Evolutionary conservation across 2,329 filamentous ascomycete species (phyloP).

Genomic region (Cercospora nicotianae): DNA sequence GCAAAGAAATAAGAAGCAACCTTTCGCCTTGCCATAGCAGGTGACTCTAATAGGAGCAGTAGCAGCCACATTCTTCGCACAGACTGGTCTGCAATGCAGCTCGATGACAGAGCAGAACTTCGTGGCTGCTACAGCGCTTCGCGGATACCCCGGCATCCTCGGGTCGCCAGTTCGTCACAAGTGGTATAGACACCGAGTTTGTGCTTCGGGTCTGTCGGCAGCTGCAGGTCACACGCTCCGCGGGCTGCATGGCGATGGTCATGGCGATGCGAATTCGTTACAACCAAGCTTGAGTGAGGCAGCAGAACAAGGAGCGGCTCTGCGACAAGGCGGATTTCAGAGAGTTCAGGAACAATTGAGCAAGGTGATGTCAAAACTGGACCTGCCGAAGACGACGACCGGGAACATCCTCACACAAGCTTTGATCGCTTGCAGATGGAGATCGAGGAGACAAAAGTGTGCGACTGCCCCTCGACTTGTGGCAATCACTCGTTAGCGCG

Average conservation of each 20-base stretch:
- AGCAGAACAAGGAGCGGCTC: background rate
- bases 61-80: background rate
- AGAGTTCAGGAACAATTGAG: background rate
- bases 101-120: background rate
- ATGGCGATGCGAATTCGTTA: background rate
- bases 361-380: slow-evolving; percentile 14
- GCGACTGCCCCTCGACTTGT: background rate
- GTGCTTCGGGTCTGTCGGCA: background rate
- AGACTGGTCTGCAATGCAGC: background rate
- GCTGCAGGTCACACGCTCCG: slow-evolving; percentile 1
- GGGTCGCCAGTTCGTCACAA: background rate
- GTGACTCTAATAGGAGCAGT: background rate
- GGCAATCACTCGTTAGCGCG: too few species aligned
- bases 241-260: background rate
- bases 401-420: slow-evolving; percentile 1
- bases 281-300: background rate
- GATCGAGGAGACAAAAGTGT: background rate
- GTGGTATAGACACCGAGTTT: slow-evolving; percentile 2
- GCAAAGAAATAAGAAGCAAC: background rate
- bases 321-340: background rate
- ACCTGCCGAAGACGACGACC: slow-evolving; percentile 7
- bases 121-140: background rate
- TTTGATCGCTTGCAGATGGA: background rate
- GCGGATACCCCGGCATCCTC: background rate
- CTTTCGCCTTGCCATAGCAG: background rate